Percentiles rank a stretch among this genome's conserved stretches.
Conservation (phyloP, 495 filamentous ascomycete genomes). For the Hypoxylon cercidicola region DNA sequence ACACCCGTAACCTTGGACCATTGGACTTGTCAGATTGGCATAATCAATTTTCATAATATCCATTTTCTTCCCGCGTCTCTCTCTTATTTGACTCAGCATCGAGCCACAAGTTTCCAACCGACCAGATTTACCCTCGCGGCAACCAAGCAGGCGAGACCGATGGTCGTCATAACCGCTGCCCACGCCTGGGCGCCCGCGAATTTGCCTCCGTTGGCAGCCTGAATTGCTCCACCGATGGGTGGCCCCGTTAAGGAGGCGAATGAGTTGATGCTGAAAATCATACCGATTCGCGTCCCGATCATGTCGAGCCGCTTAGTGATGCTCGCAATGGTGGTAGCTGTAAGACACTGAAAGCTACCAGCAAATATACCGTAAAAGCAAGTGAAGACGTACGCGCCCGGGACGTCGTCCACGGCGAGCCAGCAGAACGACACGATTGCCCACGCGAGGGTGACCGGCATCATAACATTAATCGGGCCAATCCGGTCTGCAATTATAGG, state of each 20-base stretch:
- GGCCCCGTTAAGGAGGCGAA: conserved; percentile 73
- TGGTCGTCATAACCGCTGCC: conserved; percentile 55
- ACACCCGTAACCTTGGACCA: too few species aligned
- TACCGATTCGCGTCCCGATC: conserved; percentile 72
- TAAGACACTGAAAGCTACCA: conserved; percentile 71
- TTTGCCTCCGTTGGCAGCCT: conserved; percentile 54
- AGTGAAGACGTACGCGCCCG: conserved; percentile 66
- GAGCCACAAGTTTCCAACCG: conserved; percentile 42
- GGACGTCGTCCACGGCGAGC: conserved; percentile 61
- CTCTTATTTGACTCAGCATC: conserved; percentile 30
- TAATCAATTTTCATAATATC: not conserved
- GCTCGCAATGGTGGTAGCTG: conserved; percentile 67
- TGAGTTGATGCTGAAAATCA: conserved; percentile 72
- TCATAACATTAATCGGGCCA: conserved; percentile 71
- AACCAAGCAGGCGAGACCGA: conserved; percentile 56
- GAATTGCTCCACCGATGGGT: conserved; percentile 72
- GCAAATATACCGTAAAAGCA: conserved; percentile 69
- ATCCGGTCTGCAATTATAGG: conserved; percentile 69
- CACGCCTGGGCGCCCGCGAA: conserved; percentile 71
- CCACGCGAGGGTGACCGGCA: conserved; percentile 63
- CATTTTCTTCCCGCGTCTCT: not conserved
- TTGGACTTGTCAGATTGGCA: not conserved
- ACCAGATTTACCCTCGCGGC: conserved; percentile 54
- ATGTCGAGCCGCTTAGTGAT: conserved; percentile 71
- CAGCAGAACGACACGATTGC: conserved; percentile 68